Evolutionary conservation across 83 land plant species (phyloP).

Genomic region (Isoetes engelmannii): DNA sequence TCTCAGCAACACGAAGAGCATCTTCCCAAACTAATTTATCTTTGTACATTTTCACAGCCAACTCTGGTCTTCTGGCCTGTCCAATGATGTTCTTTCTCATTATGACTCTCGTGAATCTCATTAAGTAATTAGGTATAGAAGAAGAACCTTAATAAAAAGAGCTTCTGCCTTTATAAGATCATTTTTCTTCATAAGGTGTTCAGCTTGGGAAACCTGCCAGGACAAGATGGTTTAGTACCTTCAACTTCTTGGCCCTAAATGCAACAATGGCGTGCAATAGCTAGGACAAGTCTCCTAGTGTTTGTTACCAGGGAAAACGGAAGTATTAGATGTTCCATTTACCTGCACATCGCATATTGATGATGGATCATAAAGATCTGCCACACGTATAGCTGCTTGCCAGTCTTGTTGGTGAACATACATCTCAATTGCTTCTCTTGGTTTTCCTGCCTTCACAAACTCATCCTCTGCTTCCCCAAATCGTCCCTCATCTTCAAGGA

Average conservation of each 20-base stretch:
- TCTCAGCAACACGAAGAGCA: constrained; percentile 35
- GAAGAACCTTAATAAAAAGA: constrained; percentile 24
- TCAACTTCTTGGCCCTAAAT: not conserved
- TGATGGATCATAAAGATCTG: constrained; percentile 37
- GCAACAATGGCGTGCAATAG: not conserved
- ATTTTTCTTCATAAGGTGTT: constrained; percentile 21
- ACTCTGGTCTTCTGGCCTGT: constrained; percentile 39
- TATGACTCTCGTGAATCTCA: not conserved
- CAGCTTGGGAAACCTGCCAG: constrained; percentile 36
- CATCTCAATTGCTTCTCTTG: constrained; percentile 41
- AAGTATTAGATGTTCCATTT: not conserved
- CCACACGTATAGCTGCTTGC: constrained; percentile 33
- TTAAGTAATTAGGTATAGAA: not conserved
- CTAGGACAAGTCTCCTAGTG: not conserved
- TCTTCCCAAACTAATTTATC: constrained; percentile 31
- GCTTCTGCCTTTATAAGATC: constrained; percentile 35
- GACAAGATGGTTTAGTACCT: not conserved
- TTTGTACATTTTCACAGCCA: constrained; percentile 29
- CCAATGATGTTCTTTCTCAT: not conserved
- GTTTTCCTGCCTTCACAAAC: constrained; percentile 37
- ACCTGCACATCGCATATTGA: constrained; percentile 33
- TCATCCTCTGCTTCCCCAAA: constrained; percentile 35
- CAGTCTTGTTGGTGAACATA: constrained; percentile 35
- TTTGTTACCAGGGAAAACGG: not conserved
- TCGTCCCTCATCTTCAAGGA: constrained; percentile 36